Evolutionary conservation across 441 rosid genomes (phyloP).

Genomic region (Sinapis alba): DNA sequence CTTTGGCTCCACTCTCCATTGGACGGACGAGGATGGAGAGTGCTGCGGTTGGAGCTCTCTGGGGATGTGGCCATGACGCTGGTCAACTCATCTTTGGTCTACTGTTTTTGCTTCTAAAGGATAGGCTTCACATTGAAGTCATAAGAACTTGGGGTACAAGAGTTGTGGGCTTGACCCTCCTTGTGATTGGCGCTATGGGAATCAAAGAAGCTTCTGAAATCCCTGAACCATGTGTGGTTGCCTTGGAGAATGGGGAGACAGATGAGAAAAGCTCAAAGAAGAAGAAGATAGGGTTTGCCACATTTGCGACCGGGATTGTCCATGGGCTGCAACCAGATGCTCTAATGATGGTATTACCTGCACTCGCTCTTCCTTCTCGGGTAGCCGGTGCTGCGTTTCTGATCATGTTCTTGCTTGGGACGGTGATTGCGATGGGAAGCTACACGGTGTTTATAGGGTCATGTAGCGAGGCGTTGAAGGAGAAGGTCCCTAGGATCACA

Average conservation of each 20-base stretch:
- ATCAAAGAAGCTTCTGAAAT: constrained; percentile 85
- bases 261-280: constrained; percentile 61
- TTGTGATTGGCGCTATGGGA: constrained; percentile 90
- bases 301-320: constrained; percentile 90
- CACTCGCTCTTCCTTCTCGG: constrained; percentile 93
- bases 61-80: constrained; percentile 99
- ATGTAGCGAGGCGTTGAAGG: constrained; percentile 85
- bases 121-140: constrained; percentile 80
- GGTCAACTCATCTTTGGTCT: constrained; percentile 85
- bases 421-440: constrained; percentile 96
- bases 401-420: constrained; percentile 81
- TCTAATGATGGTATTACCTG: constrained; percentile 93
- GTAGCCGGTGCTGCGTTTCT: constrained; percentile 91
- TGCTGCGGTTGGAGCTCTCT: constrained; percentile 92
- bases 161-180: constrained; percentile 84
- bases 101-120: constrained; percentile 71
- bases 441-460: constrained; percentile 91
- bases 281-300: constrained; percentile 89
- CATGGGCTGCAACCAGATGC: constrained; percentile 98
- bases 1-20: constrained; percentile 94
- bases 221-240: constrained; percentile 69
- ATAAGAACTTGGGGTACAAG: constrained; percentile 93
- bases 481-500: constrained; percentile 83
- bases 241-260: constrained; percentile 70
- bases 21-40: constrained; percentile 87